Evolutionary conservation across 495 filamentous ascomycete genomes (phyloP), one percentile per base, ranked within the genome.

Genomic region (Aspergillus heteromorphus): DNA sequence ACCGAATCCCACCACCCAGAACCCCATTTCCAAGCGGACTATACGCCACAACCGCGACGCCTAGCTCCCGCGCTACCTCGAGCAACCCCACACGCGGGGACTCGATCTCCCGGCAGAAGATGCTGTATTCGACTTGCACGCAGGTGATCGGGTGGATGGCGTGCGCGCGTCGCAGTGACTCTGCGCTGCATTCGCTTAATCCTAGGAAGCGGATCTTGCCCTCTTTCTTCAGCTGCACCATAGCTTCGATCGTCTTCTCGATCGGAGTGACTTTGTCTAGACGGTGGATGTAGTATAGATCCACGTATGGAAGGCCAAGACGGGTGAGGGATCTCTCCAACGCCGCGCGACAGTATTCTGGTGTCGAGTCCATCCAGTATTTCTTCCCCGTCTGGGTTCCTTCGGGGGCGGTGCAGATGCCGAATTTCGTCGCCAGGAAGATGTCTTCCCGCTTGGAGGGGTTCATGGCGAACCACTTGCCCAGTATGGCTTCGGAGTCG

Each of bases 51-150:
- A 84, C 64, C 0, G 83, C 78, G 9, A 86, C 72, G 2, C 82
- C 86, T 11, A 91, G 78, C 61, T 87, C 84, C 4, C 84, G 76
- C 40, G 71, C 75, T 1, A 80, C 76, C n/a, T 76, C 66, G 4
- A 87, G 63, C 0, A 88, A 65, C 17, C 63, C 55, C 1, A 73
- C 73, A 16, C 79, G 54, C 0, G 73, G 64, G 0, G 62, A 66
- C 64, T 88, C 83, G 45, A 87, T 83, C 5, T 85, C 83, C 21
- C 77, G 72, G 1, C 69, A 63, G 55, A 83, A 86, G 0, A 80
- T 78, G 0, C 70, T 79, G 64, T 85, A 87, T 61, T 88, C 85
- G 11, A 87, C 67, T 65, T 91, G 81, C n/a, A 84, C 78, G 14
- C 77, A 79, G n/a, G 76, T 60, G 19, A 90, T 79, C 2, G 76